Conservation (phyloP, 1,284 basidiomycete species). For the Sanguinoderma infundibulare region DNA sequence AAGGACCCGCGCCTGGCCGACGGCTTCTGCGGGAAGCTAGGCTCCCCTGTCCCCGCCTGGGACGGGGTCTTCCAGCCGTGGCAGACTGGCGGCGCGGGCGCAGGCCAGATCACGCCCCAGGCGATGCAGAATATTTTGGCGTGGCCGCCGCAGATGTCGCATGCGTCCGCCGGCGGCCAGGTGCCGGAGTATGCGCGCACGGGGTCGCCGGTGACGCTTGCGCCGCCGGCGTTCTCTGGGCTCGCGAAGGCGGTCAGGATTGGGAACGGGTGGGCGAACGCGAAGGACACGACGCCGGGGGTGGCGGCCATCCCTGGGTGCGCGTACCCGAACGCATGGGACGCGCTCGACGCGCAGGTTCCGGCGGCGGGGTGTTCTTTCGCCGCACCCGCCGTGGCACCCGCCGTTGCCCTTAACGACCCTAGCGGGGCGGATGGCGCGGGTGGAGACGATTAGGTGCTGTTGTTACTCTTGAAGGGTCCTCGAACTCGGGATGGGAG, state of each 20-base stretch:
- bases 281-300: conserved; percentile 54
- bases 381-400: neutral
- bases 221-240: conserved; percentile 56
- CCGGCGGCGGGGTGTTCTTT: conserved; percentile 28
- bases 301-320: conserved; percentile 67
- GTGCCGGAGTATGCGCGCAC: conserved; percentile 79
- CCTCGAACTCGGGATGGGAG: too few species aligned
- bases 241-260: conserved; percentile 50
- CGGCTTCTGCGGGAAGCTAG: conserved; percentile 67
- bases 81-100: conserved; percentile 82
- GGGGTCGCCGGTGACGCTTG: conserved; percentile 59
- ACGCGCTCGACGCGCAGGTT: conserved; percentile 26
- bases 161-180: conserved; percentile 40
- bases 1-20: conserved; percentile 72
- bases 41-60: conserved; percentile 52
- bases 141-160: conserved; percentile 64
- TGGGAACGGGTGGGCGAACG: conserved; percentile 78
- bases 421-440: too few species aligned
- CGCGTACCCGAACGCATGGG: conserved; percentile 62
- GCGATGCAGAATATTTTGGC: conserved; percentile 49
- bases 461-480: too few species aligned
- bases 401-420: neutral
- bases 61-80: conserved; percentile 64
- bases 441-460: too few species aligned
- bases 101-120: conserved; percentile 59